Percentiles rank a stretch among this genome's conserved stretches.
These are phyloP conservation scores for Scutellaria barbata DNA, from an alignment of 257 asterid genomes.

Conservation along the genomic window DNA sequence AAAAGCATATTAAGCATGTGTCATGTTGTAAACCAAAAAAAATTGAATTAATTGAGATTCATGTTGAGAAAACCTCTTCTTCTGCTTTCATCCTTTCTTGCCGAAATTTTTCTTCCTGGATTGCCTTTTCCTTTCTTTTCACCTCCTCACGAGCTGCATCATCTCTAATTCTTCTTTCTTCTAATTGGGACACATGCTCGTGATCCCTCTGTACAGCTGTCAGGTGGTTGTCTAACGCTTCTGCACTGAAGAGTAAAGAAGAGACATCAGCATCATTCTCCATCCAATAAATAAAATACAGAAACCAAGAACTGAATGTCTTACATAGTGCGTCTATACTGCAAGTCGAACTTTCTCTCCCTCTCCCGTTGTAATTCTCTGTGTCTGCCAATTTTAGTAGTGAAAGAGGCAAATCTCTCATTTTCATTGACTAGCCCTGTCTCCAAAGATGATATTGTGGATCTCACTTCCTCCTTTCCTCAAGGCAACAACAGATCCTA, in stretches of 20 bases:
- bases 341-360: slow-evolving; percentile 73
- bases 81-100: slow-evolving; percentile 78
- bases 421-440: slow-evolving; percentile 53
- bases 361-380: slow-evolving; percentile 61
- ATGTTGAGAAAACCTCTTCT: slow-evolving; percentile 65
- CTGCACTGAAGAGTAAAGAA: slow-evolving; percentile 63
- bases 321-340: slow-evolving; percentile 81
- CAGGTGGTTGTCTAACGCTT: slow-evolving; percentile 88
- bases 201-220: slow-evolving; percentile 90
- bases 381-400: slow-evolving; percentile 49
- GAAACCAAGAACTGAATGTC: slow-evolving; percentile 29
- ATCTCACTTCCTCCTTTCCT: slow-evolving; percentile 80
- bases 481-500: slow-evolving; percentile 31
- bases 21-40: slow-evolving; percentile 22
- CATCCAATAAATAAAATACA: slow-evolving; percentile 11
- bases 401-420: slow-evolving; percentile 53
- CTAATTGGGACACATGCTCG: slow-evolving; percentile 82
- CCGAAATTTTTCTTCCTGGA: slow-evolving; percentile 67
- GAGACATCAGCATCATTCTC: slow-evolving; percentile 35
- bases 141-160: slow-evolving; percentile 92
- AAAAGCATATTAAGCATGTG: slow-evolving; percentile 14
- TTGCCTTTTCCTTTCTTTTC: slow-evolving; percentile 71
- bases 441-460: slow-evolving; percentile 64
- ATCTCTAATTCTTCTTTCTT: slow-evolving; percentile 88
- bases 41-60: neutral